Conservation (phyloP, 2,329 filamentous ascomycete genomes). For the Fusarium fracticaudum region DNA sequence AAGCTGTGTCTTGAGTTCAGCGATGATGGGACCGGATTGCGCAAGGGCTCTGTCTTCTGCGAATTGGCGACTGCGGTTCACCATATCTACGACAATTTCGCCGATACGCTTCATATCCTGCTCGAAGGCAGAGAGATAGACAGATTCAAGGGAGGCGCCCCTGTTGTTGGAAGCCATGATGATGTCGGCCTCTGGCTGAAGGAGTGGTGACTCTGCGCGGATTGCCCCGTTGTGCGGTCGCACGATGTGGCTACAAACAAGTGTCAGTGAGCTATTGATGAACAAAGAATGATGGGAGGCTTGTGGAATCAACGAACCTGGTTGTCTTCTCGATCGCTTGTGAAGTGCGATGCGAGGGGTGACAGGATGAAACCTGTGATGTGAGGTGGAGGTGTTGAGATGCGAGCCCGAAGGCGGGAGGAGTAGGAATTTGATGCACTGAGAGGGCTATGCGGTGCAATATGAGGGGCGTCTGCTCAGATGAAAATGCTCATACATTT, state of each 20-base stretch:
- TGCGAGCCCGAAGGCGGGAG: accelerated
- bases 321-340: neutral
- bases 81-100: accelerated
- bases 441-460: accelerated
- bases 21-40: neutral
- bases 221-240: neutral
- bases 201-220: accelerated
- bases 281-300: accelerated
- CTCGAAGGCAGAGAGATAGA: neutral
- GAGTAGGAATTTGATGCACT: accelerated
- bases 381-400: neutral
- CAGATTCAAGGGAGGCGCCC: accelerated
- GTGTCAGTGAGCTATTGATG: accelerated
- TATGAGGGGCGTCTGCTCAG: neutral
- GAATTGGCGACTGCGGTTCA: accelerated
- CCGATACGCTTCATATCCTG: accelerated
- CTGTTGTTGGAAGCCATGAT: neutral
- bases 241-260: neutral
- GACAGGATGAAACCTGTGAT: neutral
- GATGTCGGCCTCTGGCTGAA: neutral
- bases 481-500: too few relatives aligned
- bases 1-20: neutral
- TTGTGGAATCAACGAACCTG: accelerated
- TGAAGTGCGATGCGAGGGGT: neutral
- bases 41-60: neutral